Evolutionary conservation across 2,329 filamentous ascomycete genomes (phyloP).

Genomic region (Sordariomycetes sp.): DNA sequence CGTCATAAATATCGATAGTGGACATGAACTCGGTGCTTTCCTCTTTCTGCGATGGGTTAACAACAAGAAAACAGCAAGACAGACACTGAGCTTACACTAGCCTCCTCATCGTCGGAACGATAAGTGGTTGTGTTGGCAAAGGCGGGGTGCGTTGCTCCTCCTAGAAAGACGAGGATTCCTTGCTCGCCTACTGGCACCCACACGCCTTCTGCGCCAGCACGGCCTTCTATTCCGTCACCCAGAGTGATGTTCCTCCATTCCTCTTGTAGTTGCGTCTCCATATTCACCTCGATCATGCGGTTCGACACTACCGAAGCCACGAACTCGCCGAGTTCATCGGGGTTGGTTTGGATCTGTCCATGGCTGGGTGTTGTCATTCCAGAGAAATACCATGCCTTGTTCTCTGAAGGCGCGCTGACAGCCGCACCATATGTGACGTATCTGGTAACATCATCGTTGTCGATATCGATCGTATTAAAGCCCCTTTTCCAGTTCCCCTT

Average conservation of each 20-base stretch:
- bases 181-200: slow-evolving; percentile 71
- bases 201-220: slow-evolving; percentile 56
- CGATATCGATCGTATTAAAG: slow-evolving; percentile 31
- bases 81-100: slow-evolving; percentile 23
- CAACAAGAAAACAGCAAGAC: too few species aligned
- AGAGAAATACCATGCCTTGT: slow-evolving; percentile 63
- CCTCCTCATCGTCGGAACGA: slow-evolving; percentile 16
- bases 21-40: slow-evolving; percentile 64
- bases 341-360: slow-evolving; percentile 36
- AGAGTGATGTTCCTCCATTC: slow-evolving; percentile 50
- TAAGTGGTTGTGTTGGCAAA: slow-evolving; percentile 24
- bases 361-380: slow-evolving; percentile 44
- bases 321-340: slow-evolving; percentile 22
- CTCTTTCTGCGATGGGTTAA: slow-evolving; percentile 37
- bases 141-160: slow-evolving; percentile 58
- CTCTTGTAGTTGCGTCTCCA: slow-evolving; percentile 37
- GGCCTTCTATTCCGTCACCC: slow-evolving; percentile 35
- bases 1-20: slow-evolving; percentile 68
- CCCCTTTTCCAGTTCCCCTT: slow-evolving; percentile 31
- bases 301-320: slow-evolving; percentile 32
- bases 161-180: slow-evolving; percentile 69
- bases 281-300: slow-evolving; percentile 52
- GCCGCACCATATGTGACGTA: slow-evolving; percentile 58
- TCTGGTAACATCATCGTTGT: slow-evolving; percentile 39
- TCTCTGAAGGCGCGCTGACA: slow-evolving; percentile 58